Percentiles rank a stretch among this genome's conserved stretches.
Conservation (phyloP, 139 green algal species). For the Coccomyxa sp. region DNA sequence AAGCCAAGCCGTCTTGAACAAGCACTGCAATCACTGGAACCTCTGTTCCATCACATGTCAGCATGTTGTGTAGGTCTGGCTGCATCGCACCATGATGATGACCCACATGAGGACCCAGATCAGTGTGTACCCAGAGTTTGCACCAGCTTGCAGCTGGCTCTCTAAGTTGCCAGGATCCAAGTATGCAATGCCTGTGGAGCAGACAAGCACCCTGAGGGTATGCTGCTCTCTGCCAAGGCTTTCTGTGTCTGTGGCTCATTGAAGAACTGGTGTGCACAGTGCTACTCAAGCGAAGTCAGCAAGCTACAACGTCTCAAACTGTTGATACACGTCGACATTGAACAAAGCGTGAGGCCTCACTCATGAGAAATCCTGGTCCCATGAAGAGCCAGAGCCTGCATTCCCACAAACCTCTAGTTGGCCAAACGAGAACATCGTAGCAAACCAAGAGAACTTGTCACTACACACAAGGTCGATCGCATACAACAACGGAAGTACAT, state of each 20-base stretch:
- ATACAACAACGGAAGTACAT: too few relatives aligned
- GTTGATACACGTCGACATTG: too few relatives aligned
- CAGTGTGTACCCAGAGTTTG: slow-evolving; percentile 55
- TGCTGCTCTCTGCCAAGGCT: background rate
- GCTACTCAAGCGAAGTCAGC: too few relatives aligned
- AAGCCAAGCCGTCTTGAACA: background rate
- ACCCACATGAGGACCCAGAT: slow-evolving; percentile 83
- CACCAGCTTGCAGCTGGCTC: slow-evolving; percentile 73
- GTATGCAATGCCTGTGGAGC: background rate
- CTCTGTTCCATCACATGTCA: too few relatives aligned
- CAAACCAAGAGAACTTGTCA: too few relatives aligned
- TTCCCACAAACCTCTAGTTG: slow-evolving; percentile 25
- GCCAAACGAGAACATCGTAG: slow-evolving; percentile 5
- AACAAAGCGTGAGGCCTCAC: slow-evolving; percentile 53
- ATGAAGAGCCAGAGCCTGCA: slow-evolving; percentile 45
- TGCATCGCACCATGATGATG: slow-evolving; percentile 56
- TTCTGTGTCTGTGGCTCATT: too few relatives aligned
- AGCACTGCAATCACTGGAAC: too few relatives aligned
- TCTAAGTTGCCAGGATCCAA: slow-evolving; percentile 91
- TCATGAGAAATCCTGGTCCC: slow-evolving; percentile 80
- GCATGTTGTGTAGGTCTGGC: too few relatives aligned
- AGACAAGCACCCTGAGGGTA: background rate
- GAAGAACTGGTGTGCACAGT: too few relatives aligned
- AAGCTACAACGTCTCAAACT: too few relatives aligned
- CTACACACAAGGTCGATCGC: too few relatives aligned